Evolutionary conservation across 176 grass and related monocot genomes (phyloP).

Genomic region (Triticum aestivum): IWGSC_CS_RefSeq_v2.1 NC_057809.1:436447225-436447724

Average conservation of each 20-base stretch:
- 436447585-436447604: too few relatives aligned
- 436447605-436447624: too few relatives aligned
- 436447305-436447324: not conserved
- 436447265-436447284: not conserved
- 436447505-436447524: too few relatives aligned
- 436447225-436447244: not conserved
- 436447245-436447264: not conserved
- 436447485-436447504: too few relatives aligned
- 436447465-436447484: not conserved
- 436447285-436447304: slow-evolving; percentile 6
- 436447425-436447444: not conserved
- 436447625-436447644: too few relatives aligned
- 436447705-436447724: not conserved
- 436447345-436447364: not conserved
- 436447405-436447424: not conserved
- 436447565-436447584: too few relatives aligned
- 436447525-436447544: too few relatives aligned
- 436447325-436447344: not conserved
- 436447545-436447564: too few relatives aligned
- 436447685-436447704: not conserved
- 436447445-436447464: not conserved
- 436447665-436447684: not conserved
- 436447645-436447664: not conserved
- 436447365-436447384: not conserved
- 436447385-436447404: not conserved